Base-by-base conservation (phyloP, 257 asterid genomes). In the Jacaranda copaia region DNA sequence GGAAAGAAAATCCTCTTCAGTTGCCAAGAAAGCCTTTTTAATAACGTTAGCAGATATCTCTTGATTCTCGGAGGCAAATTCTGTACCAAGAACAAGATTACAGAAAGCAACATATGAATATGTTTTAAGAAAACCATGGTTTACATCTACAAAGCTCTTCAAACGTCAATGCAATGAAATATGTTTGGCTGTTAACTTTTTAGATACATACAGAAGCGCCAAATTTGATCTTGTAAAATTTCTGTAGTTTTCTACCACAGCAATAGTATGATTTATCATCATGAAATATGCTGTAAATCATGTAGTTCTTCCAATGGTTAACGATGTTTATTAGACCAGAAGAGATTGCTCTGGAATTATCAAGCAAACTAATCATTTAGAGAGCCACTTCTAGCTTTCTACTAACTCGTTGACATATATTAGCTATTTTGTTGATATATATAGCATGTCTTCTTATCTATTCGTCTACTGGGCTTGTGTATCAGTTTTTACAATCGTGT, bases 1-100 rank as follows among this genome's bases (percentile, higher is more conserved):
- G 59, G 92, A 86, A 16, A 95, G 84, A 62, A 95, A 95, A 74
- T 91, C 97, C 81, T 93, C 93, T 72, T 95, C 99, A 0, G 98
- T 95, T 69, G 85, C 93, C 88, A 93, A 82, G 88, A 89, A 95
- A 8, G 99, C 93, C 81, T 84, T 88, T 74, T 76, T 90, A 51
- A 95, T 88, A n/a, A 91, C 96, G 75, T 72, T 78, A 4, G 87
- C 87, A 12, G 96, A 95, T 13, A 95, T 85, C 48, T 90, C 97
- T 72, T 73, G 86, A 85, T 84, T 89, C 80, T 95, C 94, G 0
- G 98, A 68, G 40, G 90, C 92, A 55, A 85, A 68, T 80, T 81
- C 99, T 94, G 91, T 56, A 75, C 18, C 74, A 82, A 52, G 68
- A 82, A 78, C 16, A 68, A 68, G 66, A 59, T 72, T 68, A 74